phyloP scores from a whole-genome alignment of 2,329 filamentous ascomycete genomes.

The Pseudopyricularia cyperi region DNA sequence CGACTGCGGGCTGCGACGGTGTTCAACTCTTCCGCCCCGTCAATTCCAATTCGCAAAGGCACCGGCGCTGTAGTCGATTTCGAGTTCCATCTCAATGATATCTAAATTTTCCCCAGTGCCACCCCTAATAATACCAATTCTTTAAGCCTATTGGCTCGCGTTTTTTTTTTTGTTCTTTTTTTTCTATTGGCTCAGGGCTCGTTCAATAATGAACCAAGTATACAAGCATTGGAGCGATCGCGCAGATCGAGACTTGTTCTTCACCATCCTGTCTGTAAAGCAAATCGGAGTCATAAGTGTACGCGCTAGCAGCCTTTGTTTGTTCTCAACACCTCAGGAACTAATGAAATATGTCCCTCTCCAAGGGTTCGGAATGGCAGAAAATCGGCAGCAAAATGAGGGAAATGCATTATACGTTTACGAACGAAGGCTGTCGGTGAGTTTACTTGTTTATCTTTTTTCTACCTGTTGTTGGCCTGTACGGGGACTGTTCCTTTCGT shows the following conservation, averaged over 20 bases:
- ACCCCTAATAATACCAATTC: no score
- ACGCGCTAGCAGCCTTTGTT: not conserved
- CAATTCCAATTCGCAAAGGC: no score
- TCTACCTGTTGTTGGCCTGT: not conserved
- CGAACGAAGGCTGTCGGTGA: constrained; percentile 51
- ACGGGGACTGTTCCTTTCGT: no score
- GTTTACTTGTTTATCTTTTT: constrained; percentile 14
- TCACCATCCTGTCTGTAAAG: constrained; percentile 48
- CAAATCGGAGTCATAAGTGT: constrained; percentile 48
- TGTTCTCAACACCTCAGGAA: not conserved
- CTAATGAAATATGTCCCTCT: not conserved
- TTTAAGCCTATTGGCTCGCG: no score
- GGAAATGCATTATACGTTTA: constrained; percentile 45
- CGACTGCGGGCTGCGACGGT: no score
- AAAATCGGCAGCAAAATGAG: constrained; percentile 50
- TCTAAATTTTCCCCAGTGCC: no score
- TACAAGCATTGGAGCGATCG: constrained; percentile 50
- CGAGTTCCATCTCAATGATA: no score
- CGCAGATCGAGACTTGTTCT: constrained; percentile 50
- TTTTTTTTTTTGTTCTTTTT: no score
- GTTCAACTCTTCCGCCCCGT: no score
- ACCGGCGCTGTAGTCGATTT: no score
- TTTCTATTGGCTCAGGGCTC: not conserved
- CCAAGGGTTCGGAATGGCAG: constrained; percentile 41
- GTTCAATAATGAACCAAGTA: constrained; percentile 18